Base-by-base conservation (phyloP, 2,329 filamentous ascomycete genomes). In the Sphaerulina musiva region DNA sequence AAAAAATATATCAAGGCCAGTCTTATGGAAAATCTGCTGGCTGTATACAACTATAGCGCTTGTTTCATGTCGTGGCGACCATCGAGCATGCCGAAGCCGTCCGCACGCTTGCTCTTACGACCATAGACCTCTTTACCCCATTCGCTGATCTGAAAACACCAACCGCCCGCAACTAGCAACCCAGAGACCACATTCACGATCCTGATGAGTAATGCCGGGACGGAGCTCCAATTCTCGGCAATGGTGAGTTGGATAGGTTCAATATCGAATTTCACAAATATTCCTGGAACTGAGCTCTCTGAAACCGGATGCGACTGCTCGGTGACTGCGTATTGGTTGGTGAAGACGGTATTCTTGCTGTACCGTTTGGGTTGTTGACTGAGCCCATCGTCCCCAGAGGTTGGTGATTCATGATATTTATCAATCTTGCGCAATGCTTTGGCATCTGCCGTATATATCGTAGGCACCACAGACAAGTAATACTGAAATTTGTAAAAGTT, bases 251-350 rank as follows among this genome's bases (percentile, higher is more conserved):
- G 76, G 64, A 98, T 91, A 1, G 93, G 93, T 77, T 98, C 93
- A 64, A 98, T 96, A 70, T 97, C 92, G 74, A 95, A 98, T 76
- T 97, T 98, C 80, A 98, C 88, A 70, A 97, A 98, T 58, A 98
- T 83, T 32, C 93, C 93, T 0, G 93, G 93, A 0, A 96, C 81
- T 55, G 76, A 74, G 58, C 68, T 83, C 65, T 95, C 86, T 51
- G 78, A 76, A 41, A 95, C 80, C 36, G 78, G 74, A 65, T 84
- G 82, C 63, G 81, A 86, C 76, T 97, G 91, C 68, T 91, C 89
- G 0, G 91, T 97, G 0, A 95, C 93, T 56, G 92, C 93, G 76
- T 98, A 98, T 73, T 98, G 93, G 77, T 98, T 98, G 12, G 93
- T 97, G 72, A 86, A 82, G 68, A 98, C 83, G 51, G 83, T 85